Base-by-base conservation (phyloP, 2,329 filamentous ascomycete species). In the Hysterium pulicare region DNA sequence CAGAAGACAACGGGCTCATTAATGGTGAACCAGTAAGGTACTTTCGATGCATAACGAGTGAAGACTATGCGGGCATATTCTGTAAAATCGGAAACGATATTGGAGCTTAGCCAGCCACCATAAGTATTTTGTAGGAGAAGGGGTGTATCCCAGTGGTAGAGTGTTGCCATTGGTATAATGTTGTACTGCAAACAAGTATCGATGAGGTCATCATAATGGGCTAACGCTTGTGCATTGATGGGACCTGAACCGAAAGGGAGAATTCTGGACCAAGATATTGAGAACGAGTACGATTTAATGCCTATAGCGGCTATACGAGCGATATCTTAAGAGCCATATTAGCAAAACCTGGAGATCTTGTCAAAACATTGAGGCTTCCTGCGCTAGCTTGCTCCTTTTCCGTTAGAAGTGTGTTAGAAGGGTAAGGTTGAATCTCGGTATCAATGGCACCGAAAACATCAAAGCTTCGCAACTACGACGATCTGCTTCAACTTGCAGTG, bases 151-250 rank as follows among this genome's bases (percentile, higher is more conserved):
- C 71, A 74, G 48, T 79, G 75, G 24, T 74, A 62, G 1, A 79
- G 59, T 0, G 74, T 75, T 0, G 76, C 66, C 5, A 66, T 61
- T 0, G 76, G 76, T 1, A 67, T 62, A 64, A 79, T 73, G 10
- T 74, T 75, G 40, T 75, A 71, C 21, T 70, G 67, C 0, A 78
- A 47, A 33, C 72, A 64, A 6, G 69, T 75, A 36, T 75, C 64
- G 50, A 79, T 77, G 7, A 79, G 62, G 45, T 79, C 73, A 44
- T 78, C 71, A 48, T 79, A 80, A 51, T 79, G 76, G 7, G 72
- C 66, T 6, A 79, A 65, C 1, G 67, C 76, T 38, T 73, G 61
- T 40, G 73, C 58, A 41, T 79, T 79, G 3, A 79, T 70, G 0
- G 75, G 77, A 0, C 75, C 71, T 0, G 71, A 72, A 0, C 69